Base-by-base conservation (phyloP, 371 early-diverging fungal species). In the Coemansia sp. region DNA sequence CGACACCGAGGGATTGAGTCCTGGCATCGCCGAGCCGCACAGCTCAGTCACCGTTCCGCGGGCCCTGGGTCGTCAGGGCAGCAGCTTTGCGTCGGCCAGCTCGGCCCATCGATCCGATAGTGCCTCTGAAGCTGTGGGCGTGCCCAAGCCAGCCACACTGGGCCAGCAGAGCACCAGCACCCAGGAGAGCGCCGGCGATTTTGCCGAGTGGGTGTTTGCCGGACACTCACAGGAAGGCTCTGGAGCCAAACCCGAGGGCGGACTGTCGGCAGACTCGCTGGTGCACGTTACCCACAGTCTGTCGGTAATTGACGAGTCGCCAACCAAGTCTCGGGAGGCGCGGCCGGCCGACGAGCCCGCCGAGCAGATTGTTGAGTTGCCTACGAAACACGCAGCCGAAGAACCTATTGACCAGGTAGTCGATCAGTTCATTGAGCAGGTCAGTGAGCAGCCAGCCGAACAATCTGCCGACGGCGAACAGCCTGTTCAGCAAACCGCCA, bases 191-290 rank as follows among this genome's bases (percentile, higher is more conserved):
- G 20, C 55, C 0, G 59, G 43, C 9, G 75, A 74, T 20, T 52
- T 62, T 45, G 70, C 66, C 43, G 75, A 74, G 31, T 74, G 75
- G 75, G 70, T 74, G 36, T 59, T 74, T 53, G 56, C 70, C 13
- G 70, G 65, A 13, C 56, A 58, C 5, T 52, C 61, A 31, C 72
- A 72, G 53, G 63, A 36, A 13, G 48, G 47, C 39, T 26, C 58
- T 6, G 55, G 52, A 14, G 53, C 47, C 32, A 38, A 41, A 14
- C 53, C 34, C 10, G 53, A 13, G 36, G n/a, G 52, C 26, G 47
- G 49, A 26, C 20, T 39, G 36, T 72, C 72, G 31, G 70, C 59
- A 5, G 72, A 63, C 31, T 72, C 72, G 53, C 36, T 72, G 41
- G 72, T 72, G 8, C 70, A 68, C 32, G 49, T 72, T 7, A 47